phyloP scores from a whole-genome alignment of 208 protist species.

The Novymonas esmeraldas region DNA sequence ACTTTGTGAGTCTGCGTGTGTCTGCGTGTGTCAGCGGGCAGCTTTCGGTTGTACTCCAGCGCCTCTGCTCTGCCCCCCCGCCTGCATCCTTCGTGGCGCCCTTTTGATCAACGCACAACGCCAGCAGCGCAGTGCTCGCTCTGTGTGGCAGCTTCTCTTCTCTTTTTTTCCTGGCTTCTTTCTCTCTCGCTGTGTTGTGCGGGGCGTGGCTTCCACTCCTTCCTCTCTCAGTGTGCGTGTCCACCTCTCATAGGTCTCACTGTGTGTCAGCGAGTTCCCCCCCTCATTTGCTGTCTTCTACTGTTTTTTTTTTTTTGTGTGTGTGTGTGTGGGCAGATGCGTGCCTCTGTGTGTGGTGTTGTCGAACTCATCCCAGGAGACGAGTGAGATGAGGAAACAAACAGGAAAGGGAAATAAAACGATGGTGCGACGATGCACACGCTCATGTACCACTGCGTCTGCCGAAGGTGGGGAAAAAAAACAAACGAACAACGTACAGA shows the following conservation, averaged over 20 bases:
- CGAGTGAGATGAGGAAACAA: too few relatives aligned
- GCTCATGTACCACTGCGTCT: too few relatives aligned
- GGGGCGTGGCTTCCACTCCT: too few relatives aligned
- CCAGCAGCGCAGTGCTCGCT: too few relatives aligned
- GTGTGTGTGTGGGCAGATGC: slow-evolving; percentile 8
- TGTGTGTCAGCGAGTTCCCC: too few relatives aligned
- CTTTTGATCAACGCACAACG: not conserved
- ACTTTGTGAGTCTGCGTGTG: not conserved
- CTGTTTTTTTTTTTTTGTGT: slow-evolving; percentile 2
- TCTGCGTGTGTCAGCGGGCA: not conserved
- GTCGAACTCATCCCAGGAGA: too few relatives aligned
- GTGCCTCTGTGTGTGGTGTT: not conserved
- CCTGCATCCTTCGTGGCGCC: not conserved
- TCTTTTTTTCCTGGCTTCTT: slow-evolving; percentile 4
- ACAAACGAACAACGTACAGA: too few relatives aligned
- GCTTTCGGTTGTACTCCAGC: not conserved
- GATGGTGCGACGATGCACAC: too few relatives aligned
- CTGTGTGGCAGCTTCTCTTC: not conserved
- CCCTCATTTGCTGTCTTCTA: not conserved
- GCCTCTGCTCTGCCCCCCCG: not conserved
- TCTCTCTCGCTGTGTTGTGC: not conserved
- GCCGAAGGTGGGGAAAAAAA: too few relatives aligned
- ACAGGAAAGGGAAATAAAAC: too few relatives aligned
- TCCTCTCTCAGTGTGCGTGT: too few relatives aligned
- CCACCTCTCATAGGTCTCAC: too few relatives aligned